Conservation (phyloP, 352 stramenopile genomes). For the Blastocystis sp. region DNA sequence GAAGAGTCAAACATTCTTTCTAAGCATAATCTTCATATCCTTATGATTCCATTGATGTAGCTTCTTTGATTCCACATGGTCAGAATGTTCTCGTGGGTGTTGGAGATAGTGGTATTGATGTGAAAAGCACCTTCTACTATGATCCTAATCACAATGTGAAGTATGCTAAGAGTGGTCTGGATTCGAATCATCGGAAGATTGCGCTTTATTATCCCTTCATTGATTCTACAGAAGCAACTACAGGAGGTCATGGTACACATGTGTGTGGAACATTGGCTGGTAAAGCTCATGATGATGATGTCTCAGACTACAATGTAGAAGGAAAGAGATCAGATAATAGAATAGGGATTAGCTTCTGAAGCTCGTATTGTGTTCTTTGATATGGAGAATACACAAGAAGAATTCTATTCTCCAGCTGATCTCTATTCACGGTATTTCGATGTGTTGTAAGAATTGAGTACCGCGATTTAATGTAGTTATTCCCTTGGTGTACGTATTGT, state of each 20-base stretch:
- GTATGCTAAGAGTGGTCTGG: neutral
- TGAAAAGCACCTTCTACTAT: conserved; percentile 37
- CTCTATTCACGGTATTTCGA: neutral
- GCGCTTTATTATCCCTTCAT: neutral
- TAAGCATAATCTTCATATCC: conserved; percentile 5
- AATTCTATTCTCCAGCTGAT: neutral
- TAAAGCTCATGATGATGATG: neutral
- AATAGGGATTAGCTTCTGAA: neutral
- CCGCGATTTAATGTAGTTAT: conserved; percentile 15
- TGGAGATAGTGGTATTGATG: conserved; percentile 26
- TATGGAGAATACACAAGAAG: neutral
- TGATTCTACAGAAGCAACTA: neutral
- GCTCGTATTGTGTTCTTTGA: neutral
- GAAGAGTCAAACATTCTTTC: neutral
- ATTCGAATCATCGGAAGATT: conserved; percentile 6
- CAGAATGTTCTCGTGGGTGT: neutral
- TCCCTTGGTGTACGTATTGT: neutral
- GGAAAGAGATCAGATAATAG: neutral
- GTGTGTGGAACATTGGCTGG: neutral
- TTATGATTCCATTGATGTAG: neutral
- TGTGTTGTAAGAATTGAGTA: neutral
- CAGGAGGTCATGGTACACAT: conserved; percentile 1
- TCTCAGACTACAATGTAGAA: neutral
- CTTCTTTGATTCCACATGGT: neutral
- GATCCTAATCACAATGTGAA: neutral